These are phyloP conservation scores for Basipetospora chlamydospora DNA, from an alignment of 2,329 filamentous ascomycete genomes.

Conservation along the genomic window DNA sequence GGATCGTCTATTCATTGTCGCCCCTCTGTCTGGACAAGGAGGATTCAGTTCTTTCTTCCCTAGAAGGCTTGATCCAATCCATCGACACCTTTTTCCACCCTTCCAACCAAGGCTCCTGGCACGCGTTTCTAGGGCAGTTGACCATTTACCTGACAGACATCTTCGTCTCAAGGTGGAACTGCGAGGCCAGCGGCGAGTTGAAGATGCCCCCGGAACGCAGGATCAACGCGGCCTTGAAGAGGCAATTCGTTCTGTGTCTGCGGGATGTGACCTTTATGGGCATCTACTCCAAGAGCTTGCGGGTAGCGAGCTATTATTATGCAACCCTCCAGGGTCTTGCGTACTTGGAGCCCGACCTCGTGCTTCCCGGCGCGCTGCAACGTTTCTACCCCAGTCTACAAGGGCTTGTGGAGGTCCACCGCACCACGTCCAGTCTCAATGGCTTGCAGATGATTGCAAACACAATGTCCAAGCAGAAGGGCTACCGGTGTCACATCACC, in stretches of 20 bases:
- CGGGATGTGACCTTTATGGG: slow-evolving; percentile 97
- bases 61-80: slow-evolving; percentile 86
- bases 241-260: slow-evolving; percentile 75
- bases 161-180: slow-evolving; percentile 95
- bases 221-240: slow-evolving; percentile 69
- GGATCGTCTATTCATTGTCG: slow-evolving; percentile 86
- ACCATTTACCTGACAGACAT: slow-evolving; percentile 89
- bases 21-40: slow-evolving; percentile 64
- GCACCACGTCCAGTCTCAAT: slow-evolving; percentile 85
- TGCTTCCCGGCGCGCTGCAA: slow-evolving; percentile 84
- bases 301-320: slow-evolving; percentile 82
- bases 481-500: slow-evolving; percentile 93
- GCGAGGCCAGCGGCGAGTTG: slow-evolving; percentile 84
- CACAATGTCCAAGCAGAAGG: slow-evolving; percentile 82
- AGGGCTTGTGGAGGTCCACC: slow-evolving; percentile 90
- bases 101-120: slow-evolving; percentile 89
- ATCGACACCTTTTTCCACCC: slow-evolving; percentile 98
- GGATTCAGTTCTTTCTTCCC: slow-evolving; percentile 65
- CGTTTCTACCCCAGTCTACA: slow-evolving; percentile 95
- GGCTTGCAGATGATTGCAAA: slow-evolving; percentile 85
- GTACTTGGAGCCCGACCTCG: slow-evolving; percentile 79
- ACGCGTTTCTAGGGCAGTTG: slow-evolving; percentile 74
- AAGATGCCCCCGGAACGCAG: slow-evolving; percentile 67
- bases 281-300: slow-evolving; percentile 88
- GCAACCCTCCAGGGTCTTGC: slow-evolving; percentile 80